Base-by-base conservation (phyloP, 2,329 filamentous ascomycete species). In the Xylariaceae sp. region DNA sequence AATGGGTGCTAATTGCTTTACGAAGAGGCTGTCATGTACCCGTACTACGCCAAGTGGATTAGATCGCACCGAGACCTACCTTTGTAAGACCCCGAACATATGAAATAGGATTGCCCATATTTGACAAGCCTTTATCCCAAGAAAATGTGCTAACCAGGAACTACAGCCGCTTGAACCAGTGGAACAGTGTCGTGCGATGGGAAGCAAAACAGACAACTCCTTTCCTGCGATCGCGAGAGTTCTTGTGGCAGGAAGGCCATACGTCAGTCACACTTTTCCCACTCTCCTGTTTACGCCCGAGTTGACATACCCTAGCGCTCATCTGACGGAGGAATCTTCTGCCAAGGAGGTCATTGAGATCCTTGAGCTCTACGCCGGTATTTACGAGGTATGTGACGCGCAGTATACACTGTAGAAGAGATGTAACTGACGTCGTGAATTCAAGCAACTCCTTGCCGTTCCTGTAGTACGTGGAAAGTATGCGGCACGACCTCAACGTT, bases 171-270 rank as follows among this genome's bases (percentile, higher is more conserved):
- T 75, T 97, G 50, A 97, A 97, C 70, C 92, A 98, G 66, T 98
- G 92, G 92, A 96, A 96, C 74, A 94, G 84, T 11, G 74, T 78
- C 50, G 74, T 96, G 34, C 80, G 90, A 55, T 97, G 92, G 92
- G 92, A 97, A 67, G 94, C 94, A 61, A 97, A 97, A 73, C 88
- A 94, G 63, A 81, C 77, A 16, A 82, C 78, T n/a, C 78, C 78
- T 27, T 97, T 97, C 71, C 75, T 98, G 41, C 76, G 90, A 54
- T 90, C 90, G 31, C 76, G 94, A 62, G 92, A 98, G 64, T 98
- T 98, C 66, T 68, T 97, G 50, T 98, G 92, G 92, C 92, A 98
- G 64, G 92, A 98, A 68, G 89, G 89, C 16, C 92, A 96, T 68
- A 78, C 75, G 29, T 50, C 3, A 32, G 48, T 38, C 12, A 34